Evolutionary conservation across 1,139 yeast species (phyloP).

Genomic region (Zhuliangozyma parablackwelliae): DNA sequence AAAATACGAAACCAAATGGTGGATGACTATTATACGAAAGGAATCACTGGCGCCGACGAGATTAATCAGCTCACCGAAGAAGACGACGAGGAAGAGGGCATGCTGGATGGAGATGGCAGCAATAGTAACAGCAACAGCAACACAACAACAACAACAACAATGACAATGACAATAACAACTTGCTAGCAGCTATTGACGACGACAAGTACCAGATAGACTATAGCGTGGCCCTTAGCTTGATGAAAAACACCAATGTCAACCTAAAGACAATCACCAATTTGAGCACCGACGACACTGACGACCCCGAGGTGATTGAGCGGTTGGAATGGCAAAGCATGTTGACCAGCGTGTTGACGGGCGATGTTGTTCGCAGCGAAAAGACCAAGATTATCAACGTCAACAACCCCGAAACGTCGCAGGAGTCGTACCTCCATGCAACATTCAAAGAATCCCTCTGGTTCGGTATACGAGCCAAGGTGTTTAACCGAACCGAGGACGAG

Average conservation of each 20-base stretch:
- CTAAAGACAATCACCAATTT: constrained; percentile 37
- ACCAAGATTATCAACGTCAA: constrained; percentile 61
- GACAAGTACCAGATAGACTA: constrained; percentile 42
- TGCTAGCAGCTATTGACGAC: constrained; percentile 41
- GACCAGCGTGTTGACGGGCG: constrained; percentile 87
- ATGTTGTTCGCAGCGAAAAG: constrained; percentile 87
- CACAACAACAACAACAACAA: constrained; percentile 19
- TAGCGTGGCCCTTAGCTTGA: constrained; percentile 33
- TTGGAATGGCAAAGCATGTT: constrained; percentile 97
- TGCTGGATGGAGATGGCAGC: constrained; percentile 26
- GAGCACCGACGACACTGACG: constrained; percentile 44
- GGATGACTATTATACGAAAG: constrained; percentile 70
- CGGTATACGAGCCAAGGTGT: constrained; percentile 73
- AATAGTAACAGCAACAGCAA: constrained; percentile 22
- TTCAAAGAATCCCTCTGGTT: constrained; percentile 80
- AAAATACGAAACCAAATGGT: constrained; percentile 59
- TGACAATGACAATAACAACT: constrained; percentile 26
- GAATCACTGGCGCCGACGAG: constrained; percentile 43
- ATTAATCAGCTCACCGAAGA: constrained; percentile 7
- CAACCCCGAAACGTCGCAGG: constrained; percentile 41
- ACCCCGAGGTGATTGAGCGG: constrained; percentile 70
- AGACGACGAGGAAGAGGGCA: constrained; percentile 25
- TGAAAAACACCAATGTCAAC: constrained; percentile 31
- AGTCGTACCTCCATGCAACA: constrained; percentile 49
- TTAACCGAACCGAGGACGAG: constrained; percentile 77